Conservation (phyloP, 2,329 filamentous ascomycete species). For the Trichoderma guizhouense region DNA sequence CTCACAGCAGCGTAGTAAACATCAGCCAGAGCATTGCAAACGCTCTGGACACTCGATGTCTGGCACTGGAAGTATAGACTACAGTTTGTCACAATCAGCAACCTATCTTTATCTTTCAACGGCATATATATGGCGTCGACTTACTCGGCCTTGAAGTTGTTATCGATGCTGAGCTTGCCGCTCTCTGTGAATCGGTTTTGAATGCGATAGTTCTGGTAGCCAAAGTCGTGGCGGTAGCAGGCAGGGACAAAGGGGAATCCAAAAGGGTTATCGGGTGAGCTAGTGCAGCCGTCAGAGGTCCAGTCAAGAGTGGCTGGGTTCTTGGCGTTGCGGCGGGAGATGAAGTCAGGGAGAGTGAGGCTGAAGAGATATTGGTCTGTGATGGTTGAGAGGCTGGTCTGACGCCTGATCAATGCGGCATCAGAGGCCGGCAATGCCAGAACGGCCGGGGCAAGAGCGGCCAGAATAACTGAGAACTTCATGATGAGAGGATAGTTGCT, state of each 20-base stretch:
- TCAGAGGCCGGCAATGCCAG: conserved; percentile 25
- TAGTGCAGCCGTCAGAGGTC: conserved; percentile 42
- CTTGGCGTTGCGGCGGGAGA: conserved; percentile 35
- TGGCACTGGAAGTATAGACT: conserved; percentile 39
- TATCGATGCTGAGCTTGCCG: conserved; percentile 44
- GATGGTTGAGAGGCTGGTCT: conserved; percentile 27
- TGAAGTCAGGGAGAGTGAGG: conserved; percentile 42
- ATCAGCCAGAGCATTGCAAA: conserved; percentile 37
- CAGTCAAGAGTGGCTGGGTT: conserved; percentile 41
- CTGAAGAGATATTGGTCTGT: conserved; percentile 49
- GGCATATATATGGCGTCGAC: conserved; percentile 12
- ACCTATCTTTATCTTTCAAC: too few relatives aligned
- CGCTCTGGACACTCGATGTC: conserved; percentile 16
- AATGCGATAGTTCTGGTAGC: conserved; percentile 50
- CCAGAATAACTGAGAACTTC: conserved; percentile 30
- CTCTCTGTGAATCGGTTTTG: conserved; percentile 46
- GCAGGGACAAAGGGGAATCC: conserved; percentile 42
- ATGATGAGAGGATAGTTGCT: conserved; percentile 21
- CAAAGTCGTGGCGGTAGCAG: conserved; percentile 56
- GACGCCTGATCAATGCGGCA: conserved; percentile 20
- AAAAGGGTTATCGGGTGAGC: conserved; percentile 42
- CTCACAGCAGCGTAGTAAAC: conserved; percentile 41
- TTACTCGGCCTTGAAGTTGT: conserved; percentile 47
- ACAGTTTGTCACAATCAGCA: neutral
- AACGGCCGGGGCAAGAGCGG: conserved; percentile 25